Conservation (phyloP, 257 asterid species). For the Capsicum pubescens region DNA sequence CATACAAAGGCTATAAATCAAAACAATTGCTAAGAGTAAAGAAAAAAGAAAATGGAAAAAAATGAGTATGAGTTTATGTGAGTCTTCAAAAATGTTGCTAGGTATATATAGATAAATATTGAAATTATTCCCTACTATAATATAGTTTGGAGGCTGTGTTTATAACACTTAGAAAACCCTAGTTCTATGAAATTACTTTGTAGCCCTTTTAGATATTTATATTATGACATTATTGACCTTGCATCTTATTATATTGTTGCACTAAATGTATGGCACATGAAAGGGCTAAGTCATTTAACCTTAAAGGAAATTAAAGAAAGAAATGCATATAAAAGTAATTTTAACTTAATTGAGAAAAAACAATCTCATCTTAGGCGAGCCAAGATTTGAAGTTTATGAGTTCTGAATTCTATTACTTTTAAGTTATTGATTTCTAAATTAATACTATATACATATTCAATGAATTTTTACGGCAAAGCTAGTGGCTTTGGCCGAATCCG, state of each 20-base stretch:
- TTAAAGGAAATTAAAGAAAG: no score
- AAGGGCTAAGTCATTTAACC: neutral
- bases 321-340: no score
- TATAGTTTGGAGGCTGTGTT: neutral
- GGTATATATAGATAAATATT: neutral
- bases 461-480: no score
- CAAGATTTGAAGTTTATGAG: no score
- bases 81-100: neutral
- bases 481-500: no score
- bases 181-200: neutral
- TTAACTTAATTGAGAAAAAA: no score
- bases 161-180: neutral
- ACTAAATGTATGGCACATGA: neutral
- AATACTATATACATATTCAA: no score
- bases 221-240: neutral
- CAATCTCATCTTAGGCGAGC: no score
- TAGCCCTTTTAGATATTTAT: neutral
- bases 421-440: no score
- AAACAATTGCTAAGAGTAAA: neutral
- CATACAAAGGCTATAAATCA: neutral
- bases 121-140: neutral
- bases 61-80: neutral
- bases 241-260: neutral
- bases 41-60: neutral
- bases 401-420: no score